Conservation (phyloP, 2,329 filamentous ascomycete species). For the Phyllosticta citrichinensis region DNA sequence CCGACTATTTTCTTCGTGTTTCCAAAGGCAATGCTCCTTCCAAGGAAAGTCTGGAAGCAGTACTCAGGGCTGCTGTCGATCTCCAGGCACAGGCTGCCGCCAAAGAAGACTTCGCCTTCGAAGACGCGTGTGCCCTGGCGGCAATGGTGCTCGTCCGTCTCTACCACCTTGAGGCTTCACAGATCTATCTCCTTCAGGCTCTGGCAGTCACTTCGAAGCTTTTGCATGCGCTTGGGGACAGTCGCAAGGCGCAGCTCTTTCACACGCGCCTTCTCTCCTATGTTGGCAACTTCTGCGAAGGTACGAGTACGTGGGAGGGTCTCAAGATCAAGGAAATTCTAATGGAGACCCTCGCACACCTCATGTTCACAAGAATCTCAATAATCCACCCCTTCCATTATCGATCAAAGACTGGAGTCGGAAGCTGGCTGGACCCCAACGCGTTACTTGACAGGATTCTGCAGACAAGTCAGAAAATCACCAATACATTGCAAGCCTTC, state of each 20-base stretch:
- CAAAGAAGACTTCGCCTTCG: neutral
- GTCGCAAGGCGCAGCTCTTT: conserved; percentile 5
- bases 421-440: conserved; percentile 1
- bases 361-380: conserved; percentile 7
- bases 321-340: conserved; percentile 7
- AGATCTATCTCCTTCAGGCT: conserved; percentile 5
- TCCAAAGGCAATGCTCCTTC: neutral
- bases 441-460: neutral
- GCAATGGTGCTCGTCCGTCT: conserved; percentile 6
- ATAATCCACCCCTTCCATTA: conserved; percentile 4
- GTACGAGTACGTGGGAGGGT: neutral
- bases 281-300: conserved; percentile 1
- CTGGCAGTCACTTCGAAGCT: conserved; percentile 1
- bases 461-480: neutral
- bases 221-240: neutral
- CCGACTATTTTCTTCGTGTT: conserved; percentile 3
- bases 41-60: conserved; percentile 3
- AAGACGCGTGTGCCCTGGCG: conserved; percentile 5
- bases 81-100: neutral
- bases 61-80: neutral
- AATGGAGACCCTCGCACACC: conserved; percentile 7
- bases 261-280: conserved; percentile 1
- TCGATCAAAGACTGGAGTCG: neutral
- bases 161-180: neutral
- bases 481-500: conserved; percentile 1